Evolutionary conservation across 805 yeast genomes (phyloP).

Genomic region (Candida ovalis): DNA sequence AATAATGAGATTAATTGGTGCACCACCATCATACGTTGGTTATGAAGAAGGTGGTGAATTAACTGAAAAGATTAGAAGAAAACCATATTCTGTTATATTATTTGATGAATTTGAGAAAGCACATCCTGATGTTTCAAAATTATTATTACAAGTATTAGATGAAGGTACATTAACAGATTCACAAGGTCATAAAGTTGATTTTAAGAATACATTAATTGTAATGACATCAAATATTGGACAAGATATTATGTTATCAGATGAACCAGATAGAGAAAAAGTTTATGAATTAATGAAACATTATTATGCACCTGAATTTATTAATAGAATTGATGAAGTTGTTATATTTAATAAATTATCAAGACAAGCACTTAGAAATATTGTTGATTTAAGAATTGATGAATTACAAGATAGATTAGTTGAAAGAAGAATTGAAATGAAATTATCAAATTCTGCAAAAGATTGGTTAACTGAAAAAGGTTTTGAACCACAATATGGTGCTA

Average conservation of each 20-base stretch:
- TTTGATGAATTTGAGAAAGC: constrained; percentile 98
- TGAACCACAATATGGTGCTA: constrained; percentile 90
- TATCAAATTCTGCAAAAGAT: constrained; percentile 61
- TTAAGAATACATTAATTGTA: constrained; percentile 89
- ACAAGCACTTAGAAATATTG: constrained; percentile 68
- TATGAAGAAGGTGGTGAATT: constrained; percentile 95
- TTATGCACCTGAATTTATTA: constrained; percentile 94
- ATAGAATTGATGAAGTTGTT: constrained; percentile 89
- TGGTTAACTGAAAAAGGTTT: constrained; percentile 86
- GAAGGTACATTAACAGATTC: constrained; percentile 95
- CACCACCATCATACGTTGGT: constrained; percentile 98
- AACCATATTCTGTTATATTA: constrained; percentile 87
- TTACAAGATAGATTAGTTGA: constrained; percentile 74
- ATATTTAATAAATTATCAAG: constrained; percentile 89
- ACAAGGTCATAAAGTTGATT: constrained; percentile 91
- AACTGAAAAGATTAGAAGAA: constrained; percentile 93
- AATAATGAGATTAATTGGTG: constrained; percentile 87
- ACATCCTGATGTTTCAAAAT: constrained; percentile 90
- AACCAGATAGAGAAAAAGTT: constrained; percentile 53
- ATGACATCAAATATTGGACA: constrained; percentile 98
- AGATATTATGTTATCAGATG: constrained; percentile 71
- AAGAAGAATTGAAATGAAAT: constrained; percentile 59
- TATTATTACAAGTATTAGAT: constrained; percentile 86
- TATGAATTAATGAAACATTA: constrained; percentile 61
- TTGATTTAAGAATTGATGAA: constrained; percentile 80